phyloP scores from a whole-genome alignment of 2,329 filamentous ascomycete species.

The Colletotrichum sojae region DNA sequence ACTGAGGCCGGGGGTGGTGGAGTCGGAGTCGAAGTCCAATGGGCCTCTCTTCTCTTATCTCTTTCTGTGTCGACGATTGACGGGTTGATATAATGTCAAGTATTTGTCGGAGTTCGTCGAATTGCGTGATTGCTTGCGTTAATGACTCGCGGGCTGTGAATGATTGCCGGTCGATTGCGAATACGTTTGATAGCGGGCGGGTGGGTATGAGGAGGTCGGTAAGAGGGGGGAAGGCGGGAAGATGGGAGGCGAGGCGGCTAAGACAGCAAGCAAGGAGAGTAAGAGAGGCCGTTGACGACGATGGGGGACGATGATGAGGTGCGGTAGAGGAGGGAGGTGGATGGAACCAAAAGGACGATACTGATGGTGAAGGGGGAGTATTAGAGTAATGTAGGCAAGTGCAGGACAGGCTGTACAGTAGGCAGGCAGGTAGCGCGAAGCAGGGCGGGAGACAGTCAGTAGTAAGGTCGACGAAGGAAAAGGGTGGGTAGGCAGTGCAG shows the following conservation, averaged over 20 bases:
- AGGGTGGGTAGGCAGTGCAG: constrained; percentile 49
- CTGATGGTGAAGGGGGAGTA: constrained; percentile 39
- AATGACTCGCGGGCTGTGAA: constrained; percentile 30
- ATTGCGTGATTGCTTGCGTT: constrained; percentile 40
- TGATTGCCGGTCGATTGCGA: constrained; percentile 20
- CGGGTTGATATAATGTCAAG: constrained; percentile 16
- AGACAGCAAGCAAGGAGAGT: constrained; percentile 40
- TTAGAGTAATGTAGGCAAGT: constrained; percentile 44
- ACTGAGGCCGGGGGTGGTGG: constrained; percentile 13
- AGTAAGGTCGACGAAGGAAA: constrained; percentile 37
- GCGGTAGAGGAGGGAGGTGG: constrained; percentile 16
- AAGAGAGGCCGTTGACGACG: constrained; percentile 40
- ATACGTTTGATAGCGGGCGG: constrained; percentile 4
- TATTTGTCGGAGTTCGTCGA: constrained; percentile 26
- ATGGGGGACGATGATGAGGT: constrained; percentile 25
- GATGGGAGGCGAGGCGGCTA: constrained; percentile 37
- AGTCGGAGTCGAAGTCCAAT: constrained; percentile 22
- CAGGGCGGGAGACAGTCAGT: constrained; percentile 41
- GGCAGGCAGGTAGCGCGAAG: constrained; percentile 19
- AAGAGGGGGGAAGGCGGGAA: constrained; percentile 21
- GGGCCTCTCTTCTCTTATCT: constrained; percentile 40
- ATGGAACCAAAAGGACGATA: constrained; percentile 16
- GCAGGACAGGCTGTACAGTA: constrained; percentile 20
- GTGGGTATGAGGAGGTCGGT: constrained; percentile 9
- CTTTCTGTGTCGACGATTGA: constrained; percentile 36